phyloP scores from a whole-genome alignment of 2,329 filamentous ascomycete species.

The Bipolaris victoriae region DNA sequence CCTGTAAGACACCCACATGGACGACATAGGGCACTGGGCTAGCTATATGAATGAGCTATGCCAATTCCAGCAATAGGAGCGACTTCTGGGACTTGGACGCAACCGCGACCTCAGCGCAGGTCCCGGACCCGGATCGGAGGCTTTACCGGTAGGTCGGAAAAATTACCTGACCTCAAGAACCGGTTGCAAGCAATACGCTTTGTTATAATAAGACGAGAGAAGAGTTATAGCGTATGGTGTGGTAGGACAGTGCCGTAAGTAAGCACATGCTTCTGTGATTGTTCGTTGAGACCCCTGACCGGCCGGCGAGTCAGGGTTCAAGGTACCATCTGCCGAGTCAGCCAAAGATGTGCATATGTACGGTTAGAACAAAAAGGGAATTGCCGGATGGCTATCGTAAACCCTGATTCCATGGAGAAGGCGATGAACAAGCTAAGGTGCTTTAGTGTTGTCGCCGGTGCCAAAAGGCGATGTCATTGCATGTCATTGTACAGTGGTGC shows the following conservation, averaged over 20 bases:
- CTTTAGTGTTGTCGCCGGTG: background rate
- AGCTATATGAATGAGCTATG: background rate
- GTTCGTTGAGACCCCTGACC: background rate
- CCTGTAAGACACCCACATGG: constrained; percentile 1
- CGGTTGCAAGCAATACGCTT: background rate
- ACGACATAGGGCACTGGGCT: background rate
- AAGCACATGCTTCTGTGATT: background rate
- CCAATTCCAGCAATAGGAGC: constrained; percentile 10
- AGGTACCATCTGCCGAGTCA: constrained; percentile 7
- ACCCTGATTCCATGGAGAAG: background rate
- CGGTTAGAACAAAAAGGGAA: background rate
- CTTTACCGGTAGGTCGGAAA: constrained; percentile 8
- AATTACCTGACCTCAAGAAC: constrained; percentile 5
- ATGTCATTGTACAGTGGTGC: background rate
- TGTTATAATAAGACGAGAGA: background rate
- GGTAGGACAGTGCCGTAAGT: background rate
- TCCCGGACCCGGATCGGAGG: constrained; percentile 8
- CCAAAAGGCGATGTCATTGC: background rate
- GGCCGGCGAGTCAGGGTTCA: constrained; percentile 5
- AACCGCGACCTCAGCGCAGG: background rate
- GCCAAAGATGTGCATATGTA: background rate
- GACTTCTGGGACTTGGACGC: constrained; percentile 6
- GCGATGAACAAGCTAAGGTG: background rate
- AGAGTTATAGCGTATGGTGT: background rate
- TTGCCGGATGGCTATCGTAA: constrained; percentile 3